Evolutionary conservation across 2,329 filamentous ascomycete species (phyloP).

Genomic region (Alternaria infectoria): DNA sequence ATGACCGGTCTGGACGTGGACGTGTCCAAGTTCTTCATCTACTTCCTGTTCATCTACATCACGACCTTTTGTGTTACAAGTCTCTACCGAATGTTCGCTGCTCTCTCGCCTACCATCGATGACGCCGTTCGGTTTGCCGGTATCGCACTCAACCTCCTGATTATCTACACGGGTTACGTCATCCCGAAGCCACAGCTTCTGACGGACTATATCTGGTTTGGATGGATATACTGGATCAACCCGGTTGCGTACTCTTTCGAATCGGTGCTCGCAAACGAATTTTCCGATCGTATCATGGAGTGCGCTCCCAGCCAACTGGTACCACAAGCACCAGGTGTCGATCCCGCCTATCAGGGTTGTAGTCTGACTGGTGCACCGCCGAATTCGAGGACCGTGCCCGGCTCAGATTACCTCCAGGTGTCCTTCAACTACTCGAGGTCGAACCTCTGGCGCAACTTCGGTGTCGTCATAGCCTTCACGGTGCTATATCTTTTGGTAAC

Average conservation of each 20-base stretch:
- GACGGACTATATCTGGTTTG: conserved; percentile 68
- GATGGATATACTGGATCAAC: conserved; percentile 55
- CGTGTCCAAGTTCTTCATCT: conserved; percentile 70
- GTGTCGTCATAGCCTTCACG: conserved; percentile 76
- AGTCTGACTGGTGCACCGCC: conserved; percentile 63
- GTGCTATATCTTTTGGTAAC: conserved; percentile 77
- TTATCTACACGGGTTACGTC: conserved; percentile 71
- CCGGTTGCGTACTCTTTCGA: conserved; percentile 68
- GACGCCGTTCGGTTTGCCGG: conserved; percentile 70
- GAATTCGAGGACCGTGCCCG: conserved; percentile 59
- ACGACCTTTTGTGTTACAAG: conserved; percentile 68
- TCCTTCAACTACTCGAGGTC: conserved; percentile 64
- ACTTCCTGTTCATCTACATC: conserved; percentile 68
- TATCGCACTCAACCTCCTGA: conserved; percentile 66
- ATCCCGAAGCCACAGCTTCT: conserved; percentile 69
- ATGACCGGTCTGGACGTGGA: conserved; percentile 65
- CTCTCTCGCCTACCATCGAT: conserved; percentile 68
- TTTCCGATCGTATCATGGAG: conserved; percentile 61
- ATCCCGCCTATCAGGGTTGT: conserved; percentile 67
- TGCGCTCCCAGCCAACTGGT: conserved; percentile 67
- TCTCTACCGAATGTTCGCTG: conserved; percentile 70
- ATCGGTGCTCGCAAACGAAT: conserved; percentile 71
- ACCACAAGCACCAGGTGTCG: conserved; percentile 62
- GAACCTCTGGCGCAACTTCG: conserved; percentile 76
- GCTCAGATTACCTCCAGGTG: conserved; percentile 60